Percentiles rank a stretch among this genome's conserved stretches.
Conservation (phyloP, 2,329 filamentous ascomycete genomes). For the Teratosphaeriaceae sp. region DNA sequence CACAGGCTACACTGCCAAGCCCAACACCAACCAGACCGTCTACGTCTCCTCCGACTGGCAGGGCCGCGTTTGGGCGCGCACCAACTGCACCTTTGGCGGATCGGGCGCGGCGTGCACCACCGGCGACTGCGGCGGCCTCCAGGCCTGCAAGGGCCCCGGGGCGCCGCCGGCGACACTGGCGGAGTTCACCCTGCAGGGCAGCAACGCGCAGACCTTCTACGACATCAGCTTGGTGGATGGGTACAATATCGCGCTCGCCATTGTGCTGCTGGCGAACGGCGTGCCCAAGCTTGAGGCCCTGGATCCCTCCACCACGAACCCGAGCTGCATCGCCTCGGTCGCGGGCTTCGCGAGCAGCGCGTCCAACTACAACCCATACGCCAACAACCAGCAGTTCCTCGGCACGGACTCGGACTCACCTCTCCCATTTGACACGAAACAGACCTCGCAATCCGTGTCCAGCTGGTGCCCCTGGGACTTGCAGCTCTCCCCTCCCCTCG, state of each 20-base stretch:
- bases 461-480: conserved; percentile 78
- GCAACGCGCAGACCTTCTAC: conserved; percentile 66
- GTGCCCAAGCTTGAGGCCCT: conserved; percentile 56
- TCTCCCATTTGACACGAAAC: conserved; percentile 57
- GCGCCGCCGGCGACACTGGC: conserved; percentile 68
- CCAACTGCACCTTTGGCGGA: conserved; percentile 72
- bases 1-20: conserved; percentile 58
- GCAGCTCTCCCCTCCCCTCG: conserved; percentile 59
- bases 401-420: conserved; percentile 61
- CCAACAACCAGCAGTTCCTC: conserved; percentile 46
- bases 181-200: conserved; percentile 70
- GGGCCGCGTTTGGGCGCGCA: conserved; percentile 74
- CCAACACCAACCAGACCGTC: conserved; percentile 53
- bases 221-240: conserved; percentile 81
- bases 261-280: conserved; percentile 45
- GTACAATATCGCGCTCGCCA: conserved; percentile 69
- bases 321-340: conserved; percentile 66
- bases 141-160: conserved; percentile 58
- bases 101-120: conserved; percentile 57
- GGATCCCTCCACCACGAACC: conserved; percentile 69
- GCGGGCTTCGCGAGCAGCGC: conserved; percentile 45
- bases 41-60: conserved; percentile 70
- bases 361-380: conserved; percentile 42
- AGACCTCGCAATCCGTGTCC: conserved; percentile 51
- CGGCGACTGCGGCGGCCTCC: conserved; percentile 66